These are phyloP conservation scores for Xanthoconium stramineum DNA, from an alignment of 768 basidiomycete genomes.

Conservation along the genomic window DNA sequence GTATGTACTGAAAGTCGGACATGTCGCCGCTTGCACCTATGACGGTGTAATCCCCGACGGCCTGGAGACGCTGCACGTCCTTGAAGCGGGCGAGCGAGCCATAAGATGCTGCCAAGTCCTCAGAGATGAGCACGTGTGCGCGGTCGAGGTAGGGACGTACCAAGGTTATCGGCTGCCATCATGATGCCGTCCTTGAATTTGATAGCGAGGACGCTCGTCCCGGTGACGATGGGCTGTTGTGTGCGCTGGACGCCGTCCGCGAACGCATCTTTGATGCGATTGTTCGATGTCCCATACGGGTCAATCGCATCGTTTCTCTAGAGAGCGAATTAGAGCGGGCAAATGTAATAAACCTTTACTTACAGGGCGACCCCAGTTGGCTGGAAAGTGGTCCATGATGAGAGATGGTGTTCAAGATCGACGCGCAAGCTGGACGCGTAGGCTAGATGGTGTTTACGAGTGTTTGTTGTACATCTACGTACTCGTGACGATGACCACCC, in stretches of 20 bases:
- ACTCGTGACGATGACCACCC: conserved; percentile 21
- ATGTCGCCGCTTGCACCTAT: conserved; percentile 95
- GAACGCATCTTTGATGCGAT: conserved; percentile 52
- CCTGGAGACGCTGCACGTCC: conserved; percentile 84
- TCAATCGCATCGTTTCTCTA: conserved; percentile 77
- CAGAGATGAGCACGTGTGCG: not conserved
- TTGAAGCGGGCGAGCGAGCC: conserved; percentile 97
- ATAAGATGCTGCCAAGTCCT: conserved; percentile 68
- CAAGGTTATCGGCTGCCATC: conserved; percentile 97
- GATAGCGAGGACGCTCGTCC: conserved; percentile 92
- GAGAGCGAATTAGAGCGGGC: not conserved
- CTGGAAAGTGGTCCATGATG: conserved; percentile 79
- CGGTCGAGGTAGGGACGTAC: conserved; percentile 40
- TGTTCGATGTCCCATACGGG: conserved; percentile 62
- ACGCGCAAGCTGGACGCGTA: conserved; percentile 27
- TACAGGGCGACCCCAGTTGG: conserved; percentile 81
- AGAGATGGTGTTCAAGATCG: conserved; percentile 2
- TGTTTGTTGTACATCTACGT: conserved; percentile 8
- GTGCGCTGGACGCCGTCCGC: conserved; percentile 72
- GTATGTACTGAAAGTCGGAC: conserved; percentile 95
- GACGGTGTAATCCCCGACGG: conserved; percentile 80
- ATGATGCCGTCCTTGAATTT: conserved; percentile 96
- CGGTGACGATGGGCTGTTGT: conserved; percentile 93
- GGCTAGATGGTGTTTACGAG: conserved; percentile 13
- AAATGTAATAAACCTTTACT: conserved; percentile 21